These are phyloP conservation scores for Cladosporium velox DNA, from an alignment of 2,329 filamentous ascomycete species.

Conservation along the genomic window DNA sequence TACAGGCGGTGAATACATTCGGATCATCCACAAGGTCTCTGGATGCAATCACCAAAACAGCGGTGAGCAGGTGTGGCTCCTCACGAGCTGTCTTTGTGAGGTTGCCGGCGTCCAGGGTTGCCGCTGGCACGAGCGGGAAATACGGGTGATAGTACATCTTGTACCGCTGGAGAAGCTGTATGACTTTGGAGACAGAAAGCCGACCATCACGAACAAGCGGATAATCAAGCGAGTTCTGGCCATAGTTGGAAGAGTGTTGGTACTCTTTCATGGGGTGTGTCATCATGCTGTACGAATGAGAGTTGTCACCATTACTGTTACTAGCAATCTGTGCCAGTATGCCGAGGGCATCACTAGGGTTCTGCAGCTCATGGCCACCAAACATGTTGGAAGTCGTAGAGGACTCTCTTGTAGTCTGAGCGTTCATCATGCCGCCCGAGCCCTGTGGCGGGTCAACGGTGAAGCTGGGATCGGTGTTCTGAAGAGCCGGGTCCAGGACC, in stretches of 20 bases:
- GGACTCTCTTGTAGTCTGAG: conserved; percentile 29
- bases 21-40: conserved; percentile 68
- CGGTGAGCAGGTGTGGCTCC: conserved; percentile 68
- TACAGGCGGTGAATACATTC: conserved; percentile 65
- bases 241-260: conserved; percentile 28
- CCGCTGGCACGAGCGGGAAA: conserved; percentile 66
- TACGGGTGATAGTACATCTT: conserved; percentile 68
- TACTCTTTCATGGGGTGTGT: conserved; percentile 15
- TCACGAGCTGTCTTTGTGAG: conserved; percentile 59
- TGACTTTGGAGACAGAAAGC: conserved; percentile 50
- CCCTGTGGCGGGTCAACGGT: conserved; percentile 21
- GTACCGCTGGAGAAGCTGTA: conserved; percentile 59
- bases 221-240: conserved; percentile 43
- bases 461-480: conserved; percentile 22
- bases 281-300: conserved; percentile 17
- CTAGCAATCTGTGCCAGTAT: conserved; percentile 50
- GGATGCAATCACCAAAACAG: conserved; percentile 69
- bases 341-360: conserved; percentile 52
- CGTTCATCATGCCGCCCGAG: conserved; percentile 21
- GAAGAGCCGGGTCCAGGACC: conserved; percentile 36
- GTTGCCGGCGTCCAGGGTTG: conserved; percentile 57
- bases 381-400: conserved; percentile 33
- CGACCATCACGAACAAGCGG: conserved; percentile 44
- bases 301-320: conserved; percentile 35
- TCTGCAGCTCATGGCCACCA: conserved; percentile 43